A percentile compares a stretch with the other conserved stretches of the same genome.
Evolutionary conservation across 306 rosid genomes (phyloP).

Genomic region (Argentina anserina): DNA sequence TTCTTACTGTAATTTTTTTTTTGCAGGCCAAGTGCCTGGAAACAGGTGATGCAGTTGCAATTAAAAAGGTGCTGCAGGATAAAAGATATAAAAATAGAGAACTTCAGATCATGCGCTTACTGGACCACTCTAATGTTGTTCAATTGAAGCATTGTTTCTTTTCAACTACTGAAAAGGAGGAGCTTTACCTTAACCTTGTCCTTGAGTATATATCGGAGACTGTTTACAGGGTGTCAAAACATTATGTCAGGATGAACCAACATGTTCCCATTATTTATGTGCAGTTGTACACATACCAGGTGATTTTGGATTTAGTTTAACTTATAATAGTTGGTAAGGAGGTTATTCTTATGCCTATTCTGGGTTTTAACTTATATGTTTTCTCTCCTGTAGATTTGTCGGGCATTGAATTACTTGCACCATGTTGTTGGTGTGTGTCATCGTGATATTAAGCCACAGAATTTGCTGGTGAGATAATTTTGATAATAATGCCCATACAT

Average conservation of each 20-base stretch:
- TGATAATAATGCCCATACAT: neutral
- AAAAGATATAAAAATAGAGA: slow-evolving; percentile 93
- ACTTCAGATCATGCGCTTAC: slow-evolving; percentile 78
- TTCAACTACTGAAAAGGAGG: slow-evolving; percentile 85
- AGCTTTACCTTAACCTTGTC: slow-evolving; percentile 90
- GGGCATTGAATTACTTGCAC: slow-evolving; percentile 78
- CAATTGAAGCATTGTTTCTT: slow-evolving; percentile 80
- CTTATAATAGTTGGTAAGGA: slow-evolving; percentile 1
- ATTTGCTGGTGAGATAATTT: slow-evolving; percentile 57
- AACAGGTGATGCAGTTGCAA: slow-evolving; percentile 76
- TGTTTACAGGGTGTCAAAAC: slow-evolving; percentile 76
- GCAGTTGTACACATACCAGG: slow-evolving; percentile 83
- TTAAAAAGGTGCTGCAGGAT: slow-evolving; percentile 90
- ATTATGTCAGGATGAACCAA: slow-evolving; percentile 54
- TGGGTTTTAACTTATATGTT: slow-evolving; percentile 15
- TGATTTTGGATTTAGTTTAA: slow-evolving; percentile 24
- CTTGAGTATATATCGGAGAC: slow-evolving; percentile 83
- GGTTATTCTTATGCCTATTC: neutral
- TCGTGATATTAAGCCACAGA: slow-evolving; percentile 96
- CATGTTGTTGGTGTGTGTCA: slow-evolving; percentile 83
- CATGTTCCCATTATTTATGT: slow-evolving; percentile 63
- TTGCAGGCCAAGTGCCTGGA: slow-evolving; percentile 86
- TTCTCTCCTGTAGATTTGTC: slow-evolving; percentile 72
- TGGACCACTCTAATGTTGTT: slow-evolving; percentile 76
- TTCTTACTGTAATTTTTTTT: neutral